phyloP scores from a whole-genome alignment of 305 asterid genomes.

The Solanum chacoense region DNA sequence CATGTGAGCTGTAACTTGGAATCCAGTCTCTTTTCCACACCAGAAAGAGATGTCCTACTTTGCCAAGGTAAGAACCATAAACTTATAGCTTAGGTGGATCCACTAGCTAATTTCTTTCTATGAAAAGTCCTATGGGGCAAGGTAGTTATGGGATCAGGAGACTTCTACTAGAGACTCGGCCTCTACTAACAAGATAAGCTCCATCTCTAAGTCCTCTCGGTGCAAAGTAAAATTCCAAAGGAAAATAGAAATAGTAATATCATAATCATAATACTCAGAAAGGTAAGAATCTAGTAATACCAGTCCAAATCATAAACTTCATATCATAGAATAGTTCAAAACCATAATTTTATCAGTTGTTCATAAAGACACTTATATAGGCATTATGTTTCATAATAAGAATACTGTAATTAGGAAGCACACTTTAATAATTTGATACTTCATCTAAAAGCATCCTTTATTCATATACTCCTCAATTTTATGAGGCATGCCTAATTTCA shows the following conservation, averaged over 20 bases:
- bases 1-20: no score
- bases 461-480: neutral
- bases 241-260: neutral
- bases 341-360: neutral
- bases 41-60: no score
- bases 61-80: no score
- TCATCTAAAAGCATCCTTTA: neutral
- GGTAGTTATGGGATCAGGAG: no score
- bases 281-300: neutral
- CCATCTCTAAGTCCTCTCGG: neutral
- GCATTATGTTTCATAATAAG: neutral
- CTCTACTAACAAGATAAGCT: no score
- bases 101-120: neutral
- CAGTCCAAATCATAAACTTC: neutral
- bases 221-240: neutral
- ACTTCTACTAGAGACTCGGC: no score
- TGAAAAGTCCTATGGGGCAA: neutral
- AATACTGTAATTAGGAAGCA: neutral
- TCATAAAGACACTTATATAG: neutral
- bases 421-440: neutral
- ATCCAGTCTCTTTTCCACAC: no score
- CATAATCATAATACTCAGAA: neutral
- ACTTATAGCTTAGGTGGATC: no score
- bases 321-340: neutral
- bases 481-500: neutral